Conservation (phyloP, 1,284 basidiomycete species). For the Microbotryomycetes sp. region DNA sequence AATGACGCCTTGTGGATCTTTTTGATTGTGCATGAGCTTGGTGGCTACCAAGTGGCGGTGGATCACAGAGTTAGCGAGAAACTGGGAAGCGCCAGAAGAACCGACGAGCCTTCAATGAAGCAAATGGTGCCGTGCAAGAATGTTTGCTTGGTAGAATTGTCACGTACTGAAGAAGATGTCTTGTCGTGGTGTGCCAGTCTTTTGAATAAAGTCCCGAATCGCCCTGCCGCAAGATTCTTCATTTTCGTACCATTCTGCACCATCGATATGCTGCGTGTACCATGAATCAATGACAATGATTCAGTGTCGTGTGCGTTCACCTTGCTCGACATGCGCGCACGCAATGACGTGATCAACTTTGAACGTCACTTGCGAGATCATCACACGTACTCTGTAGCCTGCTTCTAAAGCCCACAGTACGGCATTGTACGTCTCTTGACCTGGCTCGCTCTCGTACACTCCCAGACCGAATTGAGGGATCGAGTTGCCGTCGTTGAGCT, state of each 20-base stretch:
- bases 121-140: neutral
- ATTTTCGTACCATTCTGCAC: slow-evolving; percentile 36
- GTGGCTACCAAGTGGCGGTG: slow-evolving; percentile 10
- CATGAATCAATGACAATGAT: neutral
- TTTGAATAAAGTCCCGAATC: slow-evolving; percentile 31
- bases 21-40: slow-evolving; percentile 6
- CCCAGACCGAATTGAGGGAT: slow-evolving; percentile 31
- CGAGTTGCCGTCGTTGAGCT: slow-evolving; percentile 47
- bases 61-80: too few relatives aligned
- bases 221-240: slow-evolving; percentile 31
- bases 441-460: slow-evolving; percentile 17
- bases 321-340: slow-evolving; percentile 2
- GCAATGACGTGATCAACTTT: too few relatives aligned
- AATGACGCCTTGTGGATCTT: slow-evolving; percentile 17
- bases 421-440: slow-evolving; percentile 31
- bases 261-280: slow-evolving; percentile 2
- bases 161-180: slow-evolving; percentile 13
- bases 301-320: slow-evolving; percentile 9
- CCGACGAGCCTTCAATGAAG: too few relatives aligned
- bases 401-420: slow-evolving; percentile 26
- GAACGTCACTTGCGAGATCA: neutral
- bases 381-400: slow-evolving; percentile 14
- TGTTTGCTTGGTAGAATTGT: neutral
- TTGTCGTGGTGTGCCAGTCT: slow-evolving; percentile 12
- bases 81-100: slow-evolving; percentile 18